Percentiles rank a stretch among this genome's conserved stretches.
These are phyloP conservation scores for Pseudozyma thailandica DNA, from an alignment of 1,284 basidiomycete species.

Conservation along the genomic window DNA sequence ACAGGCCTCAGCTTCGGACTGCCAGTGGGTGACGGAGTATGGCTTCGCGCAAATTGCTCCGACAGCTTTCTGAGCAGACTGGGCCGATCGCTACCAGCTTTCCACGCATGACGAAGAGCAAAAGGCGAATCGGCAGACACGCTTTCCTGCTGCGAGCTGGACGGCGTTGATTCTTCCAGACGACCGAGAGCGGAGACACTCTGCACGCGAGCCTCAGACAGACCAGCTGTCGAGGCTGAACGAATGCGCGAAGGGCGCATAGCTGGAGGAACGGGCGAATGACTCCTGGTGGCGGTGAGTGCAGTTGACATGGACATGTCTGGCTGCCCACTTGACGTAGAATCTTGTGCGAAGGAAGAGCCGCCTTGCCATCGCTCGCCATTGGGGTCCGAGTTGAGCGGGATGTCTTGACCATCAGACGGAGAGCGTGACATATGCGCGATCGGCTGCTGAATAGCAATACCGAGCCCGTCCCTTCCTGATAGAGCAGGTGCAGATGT, in stretches of 20 bases:
- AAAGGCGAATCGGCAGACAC: conserved; percentile 13
- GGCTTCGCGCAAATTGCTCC: conserved; percentile 29
- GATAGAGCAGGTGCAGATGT: background rate
- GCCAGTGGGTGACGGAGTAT: conserved; percentile 22
- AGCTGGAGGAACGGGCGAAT: background rate
- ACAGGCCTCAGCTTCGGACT: conserved; percentile 26
- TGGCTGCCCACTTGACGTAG: no score
- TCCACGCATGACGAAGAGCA: background rate
- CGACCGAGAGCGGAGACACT: conserved; percentile 33
- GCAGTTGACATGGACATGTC: background rate
- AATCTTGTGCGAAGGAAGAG: conserved; percentile 1
- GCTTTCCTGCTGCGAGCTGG: background rate
- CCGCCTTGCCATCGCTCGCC: conserved; percentile 51
- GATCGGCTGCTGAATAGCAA: conserved; percentile 16
- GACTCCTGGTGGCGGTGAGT: background rate
- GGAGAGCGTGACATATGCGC: background rate
- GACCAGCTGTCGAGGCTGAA: conserved; percentile 27
- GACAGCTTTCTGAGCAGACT: conserved; percentile 38
- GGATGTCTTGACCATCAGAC: background rate
- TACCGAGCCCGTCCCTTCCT: conserved; percentile 11
- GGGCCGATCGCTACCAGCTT: conserved; percentile 8
- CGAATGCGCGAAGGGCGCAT: conserved; percentile 22
- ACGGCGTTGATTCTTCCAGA: conserved; percentile 9
- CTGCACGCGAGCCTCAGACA: conserved; percentile 36
- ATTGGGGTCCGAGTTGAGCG: conserved; percentile 57